A percentile compares a stretch with the other conserved stretches of the same genome.
These are phyloP conservation scores for Metschnikowia amazonensis DNA, from an alignment of 805 yeast species.

Conservation along the genomic window DNA sequence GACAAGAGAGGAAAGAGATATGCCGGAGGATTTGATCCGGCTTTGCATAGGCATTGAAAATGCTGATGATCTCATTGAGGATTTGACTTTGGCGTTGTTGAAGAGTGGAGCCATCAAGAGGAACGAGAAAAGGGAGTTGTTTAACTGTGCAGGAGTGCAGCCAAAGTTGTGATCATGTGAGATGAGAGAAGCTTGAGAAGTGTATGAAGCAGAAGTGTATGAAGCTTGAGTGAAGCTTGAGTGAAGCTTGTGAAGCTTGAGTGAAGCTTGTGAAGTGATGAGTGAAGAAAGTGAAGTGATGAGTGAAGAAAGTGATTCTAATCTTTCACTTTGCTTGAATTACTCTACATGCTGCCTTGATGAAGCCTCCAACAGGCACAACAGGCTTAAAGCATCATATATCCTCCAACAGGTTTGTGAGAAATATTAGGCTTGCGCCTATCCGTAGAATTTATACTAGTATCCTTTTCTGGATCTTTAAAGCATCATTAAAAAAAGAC, in stretches of 20 bases:
- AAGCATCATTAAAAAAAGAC: too few relatives aligned
- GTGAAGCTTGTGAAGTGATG: too few relatives aligned
- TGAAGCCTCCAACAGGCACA: conserved; percentile 17
- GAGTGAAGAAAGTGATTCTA: too few relatives aligned
- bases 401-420: conserved; percentile 18
- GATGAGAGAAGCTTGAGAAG: too few relatives aligned
- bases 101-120: conserved; percentile 56
- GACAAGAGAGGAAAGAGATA: conserved; percentile 79
- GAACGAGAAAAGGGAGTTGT: conserved; percentile 39
- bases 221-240: too few relatives aligned
- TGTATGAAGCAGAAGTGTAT: too few relatives aligned
- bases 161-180: conserved; percentile 20
- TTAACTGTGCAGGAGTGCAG: conserved; percentile 34
- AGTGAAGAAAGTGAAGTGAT: too few relatives aligned
- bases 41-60: conserved; percentile 91
- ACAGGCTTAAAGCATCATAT: neutral
- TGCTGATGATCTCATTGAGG: conserved; percentile 74
- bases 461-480: neutral
- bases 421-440: neutral
- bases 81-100: conserved; percentile 65
- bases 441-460: neutral
- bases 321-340: too few relatives aligned
- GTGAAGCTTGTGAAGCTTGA: too few relatives aligned
- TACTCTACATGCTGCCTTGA: too few relatives aligned
- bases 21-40: conserved; percentile 89